phyloP scores from a whole-genome alignment of 208 protist genomes.

The Angomonas desouzai region DNA sequence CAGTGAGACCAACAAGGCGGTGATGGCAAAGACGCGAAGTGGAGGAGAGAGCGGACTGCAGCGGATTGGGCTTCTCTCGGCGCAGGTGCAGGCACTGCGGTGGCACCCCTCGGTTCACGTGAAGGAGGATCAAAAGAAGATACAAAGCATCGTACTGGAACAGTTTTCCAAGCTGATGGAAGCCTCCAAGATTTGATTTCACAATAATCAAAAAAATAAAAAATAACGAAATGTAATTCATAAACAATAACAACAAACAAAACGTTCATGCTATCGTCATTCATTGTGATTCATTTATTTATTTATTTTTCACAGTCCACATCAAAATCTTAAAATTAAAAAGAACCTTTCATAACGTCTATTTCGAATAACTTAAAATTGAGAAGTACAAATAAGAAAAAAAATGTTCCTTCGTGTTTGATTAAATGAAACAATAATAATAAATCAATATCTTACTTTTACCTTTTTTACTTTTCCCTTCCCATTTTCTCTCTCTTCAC shows the following conservation, averaged over 20 bases:
- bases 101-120: constrained; percentile 18
- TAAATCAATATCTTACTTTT: no score
- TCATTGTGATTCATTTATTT: no score
- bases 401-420: no score
- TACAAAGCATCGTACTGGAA: constrained; percentile 21
- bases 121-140: background rate
- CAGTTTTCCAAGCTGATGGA: constrained; percentile 22
- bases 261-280: background rate
- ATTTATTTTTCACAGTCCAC: no score
- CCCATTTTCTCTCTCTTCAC: no score
- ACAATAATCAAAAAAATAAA: background rate
- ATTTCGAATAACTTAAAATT: no score
- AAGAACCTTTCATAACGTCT: no score
- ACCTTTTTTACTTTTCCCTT: no score
- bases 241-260: background rate
- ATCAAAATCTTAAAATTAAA: no score
- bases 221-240: background rate
- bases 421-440: no score
- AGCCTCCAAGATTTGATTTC: background rate
- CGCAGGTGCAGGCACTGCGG: constrained; percentile 24
- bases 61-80: constrained; percentile 19
- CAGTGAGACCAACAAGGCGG: background rate
- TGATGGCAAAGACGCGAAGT: no score
- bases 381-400: no score
- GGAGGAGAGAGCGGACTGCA: constrained; percentile 17